Evolutionary conservation across 345 rosid species (phyloP).

Genomic region (Diplotaxis tenuifolia): DNA sequence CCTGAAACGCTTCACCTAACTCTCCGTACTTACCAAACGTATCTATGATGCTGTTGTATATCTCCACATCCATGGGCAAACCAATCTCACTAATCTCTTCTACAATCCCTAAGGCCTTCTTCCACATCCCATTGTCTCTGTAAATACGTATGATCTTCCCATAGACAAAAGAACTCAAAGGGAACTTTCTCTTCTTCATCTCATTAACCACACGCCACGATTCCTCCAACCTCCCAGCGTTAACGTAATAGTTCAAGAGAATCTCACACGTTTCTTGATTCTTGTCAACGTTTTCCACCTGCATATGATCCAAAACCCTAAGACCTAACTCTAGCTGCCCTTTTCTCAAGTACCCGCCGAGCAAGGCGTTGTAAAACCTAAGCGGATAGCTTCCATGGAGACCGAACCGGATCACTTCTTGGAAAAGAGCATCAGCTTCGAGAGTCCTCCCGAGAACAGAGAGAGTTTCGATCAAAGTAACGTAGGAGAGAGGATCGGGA

Average conservation of each 20-base stretch:
- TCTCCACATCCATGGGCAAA: conserved; percentile 46
- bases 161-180: conserved; percentile 46
- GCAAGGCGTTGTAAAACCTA: conserved; percentile 46
- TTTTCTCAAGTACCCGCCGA: conserved; percentile 54
- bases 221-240: conserved; percentile 60
- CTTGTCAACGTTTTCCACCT: conserved; percentile 32
- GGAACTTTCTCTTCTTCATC: conserved; percentile 50
- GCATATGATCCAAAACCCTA: conserved; percentile 45
- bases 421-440: conserved; percentile 64
- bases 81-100: conserved; percentile 58
- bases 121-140: conserved; percentile 81
- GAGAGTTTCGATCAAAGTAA: conserved; percentile 47
- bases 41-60: conserved; percentile 58
- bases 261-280: conserved; percentile 49
- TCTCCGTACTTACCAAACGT: conserved; percentile 65
- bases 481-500: conserved; percentile 44
- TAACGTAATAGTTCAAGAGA: conserved; percentile 56
- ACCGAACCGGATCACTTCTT: conserved; percentile 44
- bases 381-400: conserved; percentile 35
- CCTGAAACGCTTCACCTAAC: conserved; percentile 51
- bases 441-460: conserved; percentile 50
- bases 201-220: conserved; percentile 55
- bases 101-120: conserved; percentile 58
- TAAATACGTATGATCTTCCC: conserved; percentile 59
- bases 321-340: conserved; percentile 50